Evolutionary conservation across 2,329 filamentous ascomycete genomes (phyloP).

Genomic region (Nemania abortiva): DNA sequence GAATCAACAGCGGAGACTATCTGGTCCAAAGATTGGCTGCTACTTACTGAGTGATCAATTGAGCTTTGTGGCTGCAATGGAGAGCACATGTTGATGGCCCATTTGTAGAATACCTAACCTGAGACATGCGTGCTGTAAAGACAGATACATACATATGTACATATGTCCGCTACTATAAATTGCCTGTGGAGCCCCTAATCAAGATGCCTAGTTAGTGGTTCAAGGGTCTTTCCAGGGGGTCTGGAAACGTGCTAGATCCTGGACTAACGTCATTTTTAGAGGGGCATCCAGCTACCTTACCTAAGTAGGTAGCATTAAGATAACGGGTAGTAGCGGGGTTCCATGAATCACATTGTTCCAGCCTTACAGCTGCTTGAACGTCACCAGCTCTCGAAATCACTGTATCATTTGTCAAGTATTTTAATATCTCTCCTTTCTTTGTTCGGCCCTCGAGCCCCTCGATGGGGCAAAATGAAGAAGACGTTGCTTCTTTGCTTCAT

Average conservation of each 20-base stretch:
- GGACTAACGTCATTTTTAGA: constrained; percentile 39
- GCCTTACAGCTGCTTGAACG: constrained; percentile 6
- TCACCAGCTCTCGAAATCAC: not conserved
- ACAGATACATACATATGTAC: not conserved
- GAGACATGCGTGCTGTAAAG: too few species aligned
- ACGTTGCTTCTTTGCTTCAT: constrained; percentile 86
- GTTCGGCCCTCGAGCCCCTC: constrained; percentile 31
- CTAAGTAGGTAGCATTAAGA: not conserved
- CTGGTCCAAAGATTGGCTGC: constrained; percentile 80
- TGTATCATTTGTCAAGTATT: not conserved
- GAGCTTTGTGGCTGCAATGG: not conserved
- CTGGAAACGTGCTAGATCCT: not conserved
- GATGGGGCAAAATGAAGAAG: constrained; percentile 73
- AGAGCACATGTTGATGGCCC: too few species aligned
- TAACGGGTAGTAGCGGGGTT: constrained; percentile 23
- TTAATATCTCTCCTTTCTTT: constrained; percentile 5
- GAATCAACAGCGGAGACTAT: constrained; percentile 84
- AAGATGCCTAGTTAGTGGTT: not conserved
- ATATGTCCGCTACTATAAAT: not conserved
- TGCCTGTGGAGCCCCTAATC: constrained; percentile 1
- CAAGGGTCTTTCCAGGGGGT: constrained; percentile 14
- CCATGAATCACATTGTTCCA: constrained; percentile 7
- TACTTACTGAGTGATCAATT: constrained; percentile 67
- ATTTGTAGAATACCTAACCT: too few species aligned
- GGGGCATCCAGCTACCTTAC: constrained; percentile 19